Percentiles rank a stretch among this genome's conserved stretches.
These are phyloP conservation scores for Fraxinus sp. DNA, from an alignment of 305 asterid genomes.

Conservation along the genomic window DNA sequence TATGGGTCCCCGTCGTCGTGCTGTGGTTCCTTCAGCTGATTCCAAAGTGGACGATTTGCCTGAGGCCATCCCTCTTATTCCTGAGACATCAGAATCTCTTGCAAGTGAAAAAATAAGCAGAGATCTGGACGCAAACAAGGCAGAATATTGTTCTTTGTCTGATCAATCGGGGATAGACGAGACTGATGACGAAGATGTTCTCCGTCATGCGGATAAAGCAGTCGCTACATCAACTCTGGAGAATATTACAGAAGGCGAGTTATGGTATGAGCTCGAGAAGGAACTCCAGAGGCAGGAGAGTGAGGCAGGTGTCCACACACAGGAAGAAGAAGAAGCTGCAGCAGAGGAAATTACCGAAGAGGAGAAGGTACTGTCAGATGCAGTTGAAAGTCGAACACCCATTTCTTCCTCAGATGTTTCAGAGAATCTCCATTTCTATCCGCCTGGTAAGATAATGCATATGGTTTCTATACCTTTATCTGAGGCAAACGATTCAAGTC, in stretches of 20 bases:
- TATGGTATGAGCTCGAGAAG: conserved; percentile 81
- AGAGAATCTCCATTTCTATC: conserved; percentile 64
- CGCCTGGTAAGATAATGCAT: conserved; percentile 86
- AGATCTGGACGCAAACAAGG: conserved; percentile 33
- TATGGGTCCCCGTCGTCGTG: conserved; percentile 90
- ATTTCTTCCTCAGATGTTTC: conserved; percentile 62
- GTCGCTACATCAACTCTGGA: conserved; percentile 41
- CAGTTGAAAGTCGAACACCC: conserved; percentile 58
- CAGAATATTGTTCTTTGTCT: conserved; percentile 52
- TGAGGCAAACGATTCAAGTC: conserved; percentile 33
- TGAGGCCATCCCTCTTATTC: conserved; percentile 45
- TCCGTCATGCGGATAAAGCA: conserved; percentile 37
- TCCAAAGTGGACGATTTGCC: conserved; percentile 47
- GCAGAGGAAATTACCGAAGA: conserved; percentile 72
- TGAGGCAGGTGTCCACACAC: conserved; percentile 43
- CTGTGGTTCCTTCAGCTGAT: conserved; percentile 38
- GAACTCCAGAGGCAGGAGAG: conserved; percentile 61
- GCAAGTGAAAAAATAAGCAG: conserved; percentile 35
- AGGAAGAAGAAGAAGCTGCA: conserved; percentile 60
- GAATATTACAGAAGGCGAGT: conserved; percentile 65
- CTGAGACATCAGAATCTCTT: conserved; percentile 50
- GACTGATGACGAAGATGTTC: conserved; percentile 72
- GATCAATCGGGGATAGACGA: conserved; percentile 47
- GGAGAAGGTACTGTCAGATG: conserved; percentile 55
- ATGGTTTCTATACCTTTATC: conserved; percentile 52